Conservation (phyloP, 1,284 basidiomycete species). For the Xanthoconium separans region DNA sequence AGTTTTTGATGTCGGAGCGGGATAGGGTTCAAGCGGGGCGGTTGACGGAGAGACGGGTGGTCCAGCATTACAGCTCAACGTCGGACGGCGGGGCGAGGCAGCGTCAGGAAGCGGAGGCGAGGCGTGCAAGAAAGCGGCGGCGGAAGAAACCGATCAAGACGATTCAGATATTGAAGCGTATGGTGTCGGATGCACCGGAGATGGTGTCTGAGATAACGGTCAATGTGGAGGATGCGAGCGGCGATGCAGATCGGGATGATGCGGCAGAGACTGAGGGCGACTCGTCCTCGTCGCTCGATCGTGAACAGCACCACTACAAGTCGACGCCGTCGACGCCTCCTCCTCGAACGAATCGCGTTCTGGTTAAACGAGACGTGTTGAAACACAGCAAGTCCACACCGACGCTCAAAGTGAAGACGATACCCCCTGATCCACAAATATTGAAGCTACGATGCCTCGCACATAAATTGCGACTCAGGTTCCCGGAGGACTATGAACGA, state of each 20-base stretch:
- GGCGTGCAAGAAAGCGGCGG: slow-evolving; percentile 46
- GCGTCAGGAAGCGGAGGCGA: slow-evolving; percentile 36
- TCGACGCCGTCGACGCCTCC: slow-evolving; percentile 40
- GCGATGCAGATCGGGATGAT: slow-evolving; percentile 30
- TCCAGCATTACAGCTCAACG: slow-evolving; percentile 34
- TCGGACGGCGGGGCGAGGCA: slow-evolving; percentile 38
- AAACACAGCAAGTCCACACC: slow-evolving; percentile 48
- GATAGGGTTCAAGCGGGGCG: slow-evolving; percentile 30
- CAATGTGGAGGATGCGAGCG: slow-evolving; percentile 23
- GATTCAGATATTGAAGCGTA: slow-evolving; percentile 28
- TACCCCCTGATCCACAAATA: slow-evolving; percentile 50
- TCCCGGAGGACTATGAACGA: slow-evolving; percentile 51
- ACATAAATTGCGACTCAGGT: slow-evolving; percentile 54
- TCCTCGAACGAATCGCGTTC: slow-evolving; percentile 22
- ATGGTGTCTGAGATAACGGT: slow-evolving; percentile 24
- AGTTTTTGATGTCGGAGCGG: slow-evolving; percentile 34
- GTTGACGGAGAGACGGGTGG: slow-evolving; percentile 18
- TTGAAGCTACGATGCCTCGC: slow-evolving; percentile 53
- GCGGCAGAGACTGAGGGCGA: slow-evolving; percentile 19
- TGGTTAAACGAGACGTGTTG: slow-evolving; percentile 27
- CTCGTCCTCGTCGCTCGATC: slow-evolving; percentile 37
- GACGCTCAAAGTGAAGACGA: slow-evolving; percentile 34
- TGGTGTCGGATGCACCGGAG: slow-evolving; percentile 19
- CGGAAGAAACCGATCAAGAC: slow-evolving; percentile 40
- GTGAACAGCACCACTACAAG: slow-evolving; percentile 30